Evolutionary conservation across 306 rosid species (phyloP).

Genomic region (Prunus padus): DNA sequence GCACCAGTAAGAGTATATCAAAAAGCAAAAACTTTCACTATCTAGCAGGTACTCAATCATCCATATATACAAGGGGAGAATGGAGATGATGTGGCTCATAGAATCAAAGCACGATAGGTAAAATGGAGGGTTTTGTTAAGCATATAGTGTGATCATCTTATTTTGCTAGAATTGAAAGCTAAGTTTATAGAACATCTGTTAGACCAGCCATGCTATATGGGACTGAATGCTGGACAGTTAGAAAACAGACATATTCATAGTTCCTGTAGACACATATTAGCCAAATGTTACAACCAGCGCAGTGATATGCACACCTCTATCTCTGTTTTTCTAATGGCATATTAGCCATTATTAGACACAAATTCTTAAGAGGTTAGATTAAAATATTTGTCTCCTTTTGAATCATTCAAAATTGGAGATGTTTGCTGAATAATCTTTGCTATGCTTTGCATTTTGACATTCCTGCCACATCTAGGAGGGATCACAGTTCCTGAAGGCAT

Average conservation of each 20-base stretch:
- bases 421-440: constrained; percentile 25
- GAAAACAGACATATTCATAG: neutral
- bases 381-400: constrained; percentile 37
- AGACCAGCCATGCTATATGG: neutral
- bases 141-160: neutral
- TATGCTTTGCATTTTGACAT: neutral
- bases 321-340: neutral
- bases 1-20: neutral
- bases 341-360: neutral
- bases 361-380: neutral
- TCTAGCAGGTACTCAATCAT: neutral
- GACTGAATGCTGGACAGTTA: neutral
- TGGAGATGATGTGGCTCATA: too few relatives aligned
- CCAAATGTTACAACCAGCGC: neutral
- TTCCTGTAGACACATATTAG: neutral
- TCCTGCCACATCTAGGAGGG: constrained; percentile 24
- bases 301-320: neutral
- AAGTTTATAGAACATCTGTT: neutral
- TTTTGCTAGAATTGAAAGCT: neutral
- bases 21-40: neutral
- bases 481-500: constrained; percentile 18
- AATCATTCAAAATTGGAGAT: constrained; percentile 22
- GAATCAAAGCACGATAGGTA: too few relatives aligned
- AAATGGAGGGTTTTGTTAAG: too few relatives aligned
- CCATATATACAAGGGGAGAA: neutral